Evolutionary conservation across 1,139 yeast species (phyloP).

Genomic region (Kazachstania sp.): DNA sequence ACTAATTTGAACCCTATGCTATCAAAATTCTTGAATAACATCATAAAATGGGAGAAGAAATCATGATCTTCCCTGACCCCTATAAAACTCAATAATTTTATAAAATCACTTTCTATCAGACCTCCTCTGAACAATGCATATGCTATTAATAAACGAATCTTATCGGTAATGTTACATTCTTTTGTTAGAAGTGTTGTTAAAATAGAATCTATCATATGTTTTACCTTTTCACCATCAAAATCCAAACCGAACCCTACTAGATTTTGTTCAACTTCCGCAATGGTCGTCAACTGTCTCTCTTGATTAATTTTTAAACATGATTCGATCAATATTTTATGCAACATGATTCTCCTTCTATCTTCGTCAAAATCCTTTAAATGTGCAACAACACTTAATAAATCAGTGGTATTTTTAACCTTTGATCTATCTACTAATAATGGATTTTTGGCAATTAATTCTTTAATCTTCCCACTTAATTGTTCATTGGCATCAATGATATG

Average conservation of each 20-base stretch:
- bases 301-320: conserved; percentile 48
- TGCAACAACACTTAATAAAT: conserved; percentile 58
- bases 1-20: conserved; percentile 59
- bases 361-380: conserved; percentile 60
- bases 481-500: conserved; percentile 76
- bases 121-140: conserved; percentile 86
- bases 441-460: conserved; percentile 62
- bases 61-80: conserved; percentile 52
- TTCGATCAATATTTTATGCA: conserved; percentile 55
- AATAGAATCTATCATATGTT: conserved; percentile 58
- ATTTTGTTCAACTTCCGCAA: conserved; percentile 67
- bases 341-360: conserved; percentile 50
- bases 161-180: conserved; percentile 49
- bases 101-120: conserved; percentile 61
- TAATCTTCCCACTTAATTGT: conserved; percentile 49
- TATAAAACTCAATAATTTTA: conserved; percentile 61
- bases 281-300: conserved; percentile 48
- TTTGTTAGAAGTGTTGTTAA: conserved; percentile 49
- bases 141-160: conserved; percentile 64
- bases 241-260: conserved; percentile 67
- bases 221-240: conserved; percentile 59
- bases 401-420: conserved; percentile 52
- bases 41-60: conserved; percentile 37
- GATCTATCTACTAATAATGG: conserved; percentile 60
- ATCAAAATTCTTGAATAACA: conserved; percentile 57